phyloP scores from a whole-genome alignment of 306 rosid species.

The Quercus agrifolia region DNA sequence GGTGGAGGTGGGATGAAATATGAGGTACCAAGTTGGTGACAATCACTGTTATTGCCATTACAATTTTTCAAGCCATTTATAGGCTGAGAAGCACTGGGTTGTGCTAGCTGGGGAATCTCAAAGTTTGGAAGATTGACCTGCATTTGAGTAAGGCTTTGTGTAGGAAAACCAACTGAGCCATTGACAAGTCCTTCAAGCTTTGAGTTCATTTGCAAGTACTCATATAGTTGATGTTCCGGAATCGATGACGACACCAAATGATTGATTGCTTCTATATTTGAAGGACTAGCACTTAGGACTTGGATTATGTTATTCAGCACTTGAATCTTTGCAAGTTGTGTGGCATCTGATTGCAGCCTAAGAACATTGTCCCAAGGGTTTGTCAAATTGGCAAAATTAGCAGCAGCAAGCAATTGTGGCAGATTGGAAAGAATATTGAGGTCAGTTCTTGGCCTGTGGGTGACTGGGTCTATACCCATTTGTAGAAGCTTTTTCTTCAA shows the following conservation, averaged over 20 bases:
- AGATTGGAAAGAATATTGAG: conserved; percentile 41
- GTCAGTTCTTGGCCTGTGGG: conserved; percentile 60
- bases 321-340: conserved; percentile 51
- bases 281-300: conserved; percentile 19
- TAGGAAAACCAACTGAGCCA: conserved; percentile 22
- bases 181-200: conserved; percentile 22
- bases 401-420: conserved; percentile 47
- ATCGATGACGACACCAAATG: conserved; percentile 32
- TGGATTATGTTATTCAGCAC: conserved; percentile 47
- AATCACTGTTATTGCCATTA: neutral
- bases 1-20: conserved; percentile 13
- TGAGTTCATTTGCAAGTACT: conserved; percentile 28
- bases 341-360: conserved; percentile 36
- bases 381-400: conserved; percentile 28
- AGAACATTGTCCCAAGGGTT: conserved; percentile 28
- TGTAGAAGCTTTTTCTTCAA: conserved; percentile 65
- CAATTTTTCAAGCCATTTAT: conserved; percentile 5
- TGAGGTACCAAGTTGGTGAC: neutral
- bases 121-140: conserved; percentile 26
- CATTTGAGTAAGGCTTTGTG: conserved; percentile 17
- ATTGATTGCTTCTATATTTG: conserved; percentile 28
- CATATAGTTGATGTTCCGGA: conserved; percentile 23
- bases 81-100: neutral
- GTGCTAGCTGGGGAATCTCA: conserved; percentile 19
- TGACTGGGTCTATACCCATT: conserved; percentile 79